Percentiles rank a stretch among this genome's conserved stretches.
These are phyloP conservation scores for Hemileia vastatrix DNA, from an alignment of 1,284 basidiomycete genomes.

Conservation along the genomic window DNA sequence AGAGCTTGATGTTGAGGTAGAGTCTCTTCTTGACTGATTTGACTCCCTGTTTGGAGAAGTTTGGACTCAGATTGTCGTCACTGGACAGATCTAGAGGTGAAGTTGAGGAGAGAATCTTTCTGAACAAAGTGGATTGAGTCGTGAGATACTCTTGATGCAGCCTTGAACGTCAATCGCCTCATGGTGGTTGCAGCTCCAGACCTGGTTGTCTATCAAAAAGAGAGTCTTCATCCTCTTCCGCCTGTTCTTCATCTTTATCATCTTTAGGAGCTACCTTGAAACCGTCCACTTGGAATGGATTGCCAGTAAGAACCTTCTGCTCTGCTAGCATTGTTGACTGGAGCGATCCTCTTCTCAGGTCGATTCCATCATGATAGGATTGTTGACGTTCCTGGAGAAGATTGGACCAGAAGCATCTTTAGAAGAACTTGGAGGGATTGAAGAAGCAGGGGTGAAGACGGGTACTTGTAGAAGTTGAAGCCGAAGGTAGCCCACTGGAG, in stretches of 20 bases:
- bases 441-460: neutral
- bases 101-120: conserved; percentile 37
- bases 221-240: neutral
- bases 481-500: neutral
- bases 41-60: conserved; percentile 15
- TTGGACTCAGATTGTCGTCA: conserved; percentile 10
- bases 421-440: neutral
- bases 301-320: too few relatives aligned
- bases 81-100: conserved; percentile 19
- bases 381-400: neutral
- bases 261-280: neutral
- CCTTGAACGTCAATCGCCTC: neutral
- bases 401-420: neutral
- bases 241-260: neutral
- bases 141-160: conserved; percentile 45
- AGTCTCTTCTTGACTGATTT: conserved; percentile 5
- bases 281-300: neutral
- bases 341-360: neutral
- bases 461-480: neutral
- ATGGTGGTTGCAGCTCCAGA: neutral
- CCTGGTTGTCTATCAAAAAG: neutral
- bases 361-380: neutral
- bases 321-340: too few relatives aligned
- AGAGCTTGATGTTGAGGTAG: neutral
- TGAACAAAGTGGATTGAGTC: conserved; percentile 43